A percentile compares a stretch with the other conserved stretches of the same genome.
These are phyloP conservation scores for Cordyceps tenuipes DNA, from an alignment of 2,329 filamentous ascomycete species.

Conservation along the genomic window DNA sequence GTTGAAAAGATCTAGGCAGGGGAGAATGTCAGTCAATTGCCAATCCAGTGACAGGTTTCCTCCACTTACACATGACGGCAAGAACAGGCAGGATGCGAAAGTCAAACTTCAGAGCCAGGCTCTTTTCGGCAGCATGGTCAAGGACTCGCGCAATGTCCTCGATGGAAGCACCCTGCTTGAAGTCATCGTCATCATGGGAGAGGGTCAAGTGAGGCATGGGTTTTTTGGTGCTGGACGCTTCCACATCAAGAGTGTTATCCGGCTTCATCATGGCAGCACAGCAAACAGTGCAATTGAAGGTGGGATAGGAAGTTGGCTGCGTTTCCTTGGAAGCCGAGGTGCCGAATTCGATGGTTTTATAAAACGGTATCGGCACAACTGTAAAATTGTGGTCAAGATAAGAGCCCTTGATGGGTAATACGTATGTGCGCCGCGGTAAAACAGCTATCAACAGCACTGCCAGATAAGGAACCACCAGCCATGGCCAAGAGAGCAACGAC, in stretches of 20 bases:
- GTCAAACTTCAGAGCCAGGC: constrained; percentile 47
- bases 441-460: neutral
- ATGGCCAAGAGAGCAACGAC: neutral
- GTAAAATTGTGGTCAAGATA: neutral
- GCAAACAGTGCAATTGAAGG: neutral
- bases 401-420: neutral
- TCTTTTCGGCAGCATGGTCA: constrained; percentile 38
- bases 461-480: constrained; percentile 5
- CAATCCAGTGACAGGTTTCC: neutral
- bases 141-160: constrained; percentile 23
- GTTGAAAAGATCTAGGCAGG: constrained; percentile 40
- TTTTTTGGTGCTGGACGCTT: constrained; percentile 4
- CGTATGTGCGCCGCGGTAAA: neutral
- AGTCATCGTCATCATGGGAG: constrained; percentile 13
- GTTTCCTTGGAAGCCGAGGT: neutral
- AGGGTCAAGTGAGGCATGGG: neutral
- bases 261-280: neutral
- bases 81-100: constrained; percentile 44
- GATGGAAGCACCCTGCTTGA: constrained; percentile 7
- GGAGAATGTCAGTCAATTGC: neutral
- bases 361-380: neutral
- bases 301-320: neutral
- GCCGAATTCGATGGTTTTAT: neutral
- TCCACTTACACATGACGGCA: constrained; percentile 40
- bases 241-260: neutral